A percentile compares a stretch with the other conserved stretches of the same genome.
Conservation (phyloP, 208 protist species). For the Endotrypanum monterogeii region DNA sequence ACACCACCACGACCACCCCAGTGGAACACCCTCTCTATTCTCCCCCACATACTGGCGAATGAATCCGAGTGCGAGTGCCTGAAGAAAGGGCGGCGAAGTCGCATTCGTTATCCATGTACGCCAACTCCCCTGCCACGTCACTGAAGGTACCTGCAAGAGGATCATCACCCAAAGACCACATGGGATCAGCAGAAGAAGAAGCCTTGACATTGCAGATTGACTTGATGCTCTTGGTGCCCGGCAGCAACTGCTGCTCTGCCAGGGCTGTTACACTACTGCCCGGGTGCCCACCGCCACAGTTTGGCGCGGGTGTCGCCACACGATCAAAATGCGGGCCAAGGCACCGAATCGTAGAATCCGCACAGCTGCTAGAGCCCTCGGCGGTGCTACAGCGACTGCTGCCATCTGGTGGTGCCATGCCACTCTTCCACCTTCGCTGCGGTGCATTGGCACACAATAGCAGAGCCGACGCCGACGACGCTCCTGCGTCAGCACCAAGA, state of each 20-base stretch:
- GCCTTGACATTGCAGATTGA: constrained; percentile 8
- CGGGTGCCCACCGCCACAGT: background rate
- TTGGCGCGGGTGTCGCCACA: constrained; percentile 4
- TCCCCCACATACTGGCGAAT: constrained; percentile 20
- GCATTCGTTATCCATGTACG: constrained; percentile 12
- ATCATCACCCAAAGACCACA: background rate
- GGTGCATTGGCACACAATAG: background rate
- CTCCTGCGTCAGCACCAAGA: background rate
- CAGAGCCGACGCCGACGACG: background rate
- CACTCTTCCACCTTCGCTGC: background rate
- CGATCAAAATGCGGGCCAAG: constrained; percentile 22
- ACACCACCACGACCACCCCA: background rate
- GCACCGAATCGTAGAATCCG: constrained; percentile 19
- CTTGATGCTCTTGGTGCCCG: background rate
- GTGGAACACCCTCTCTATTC: too few relatives aligned
- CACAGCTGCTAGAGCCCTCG: constrained; percentile 7
- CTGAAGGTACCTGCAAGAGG: background rate
- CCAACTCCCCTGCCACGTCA: background rate
- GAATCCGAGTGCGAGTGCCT: constrained; percentile 35
- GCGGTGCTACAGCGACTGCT: constrained; percentile 15
- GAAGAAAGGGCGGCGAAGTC: constrained; percentile 18
- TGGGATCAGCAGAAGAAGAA: background rate
- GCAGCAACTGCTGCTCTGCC: background rate
- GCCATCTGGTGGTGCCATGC: background rate
- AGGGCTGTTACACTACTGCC: background rate